Percentiles rank a stretch among this genome's conserved stretches.
phyloP scores from a whole-genome alignment of 2,329 filamentous ascomycete genomes.

The Talaromyces funiculosus region DNA sequence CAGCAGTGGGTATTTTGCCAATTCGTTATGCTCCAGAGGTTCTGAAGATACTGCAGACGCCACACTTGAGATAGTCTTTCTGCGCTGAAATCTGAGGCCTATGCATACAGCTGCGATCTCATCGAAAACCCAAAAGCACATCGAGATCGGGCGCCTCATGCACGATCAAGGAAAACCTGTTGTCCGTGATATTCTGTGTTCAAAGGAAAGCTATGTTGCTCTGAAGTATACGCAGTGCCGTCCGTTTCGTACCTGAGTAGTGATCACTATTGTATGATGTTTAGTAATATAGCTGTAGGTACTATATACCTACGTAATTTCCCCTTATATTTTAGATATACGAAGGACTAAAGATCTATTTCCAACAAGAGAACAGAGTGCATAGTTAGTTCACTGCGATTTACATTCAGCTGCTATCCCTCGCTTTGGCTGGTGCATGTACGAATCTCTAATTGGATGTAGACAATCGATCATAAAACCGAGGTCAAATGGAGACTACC shows the following conservation, averaged over 20 bases:
- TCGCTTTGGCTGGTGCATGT: constrained; percentile 7
- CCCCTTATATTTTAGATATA: not conserved
- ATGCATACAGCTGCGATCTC: constrained; percentile 1
- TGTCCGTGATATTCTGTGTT: not conserved
- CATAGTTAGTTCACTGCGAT: not conserved
- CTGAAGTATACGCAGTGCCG: not conserved
- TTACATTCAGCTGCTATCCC: constrained; percentile 9
- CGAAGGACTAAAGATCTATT: not conserved
- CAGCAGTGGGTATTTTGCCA: not conserved
- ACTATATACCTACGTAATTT: not conserved
- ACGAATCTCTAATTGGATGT: not conserved
- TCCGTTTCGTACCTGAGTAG: not conserved
- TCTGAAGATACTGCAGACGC: not conserved
- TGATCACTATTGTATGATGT: not conserved
- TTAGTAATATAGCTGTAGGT: not conserved
- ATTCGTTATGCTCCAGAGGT: not conserved
- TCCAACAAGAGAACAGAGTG: not conserved
- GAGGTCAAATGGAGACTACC: not conserved
- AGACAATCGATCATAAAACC: not conserved
- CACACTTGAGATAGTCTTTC: not conserved
- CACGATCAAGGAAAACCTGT: not conserved
- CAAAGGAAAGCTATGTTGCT: not conserved
- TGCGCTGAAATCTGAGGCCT: not conserved
- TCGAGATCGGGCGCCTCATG: constrained; percentile 2
- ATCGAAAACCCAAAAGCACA: not conserved